These are phyloP conservation scores for Acanthamoeba lenticulata DNA, from an alignment of 208 protist species.

Conservation along the genomic window DNA sequence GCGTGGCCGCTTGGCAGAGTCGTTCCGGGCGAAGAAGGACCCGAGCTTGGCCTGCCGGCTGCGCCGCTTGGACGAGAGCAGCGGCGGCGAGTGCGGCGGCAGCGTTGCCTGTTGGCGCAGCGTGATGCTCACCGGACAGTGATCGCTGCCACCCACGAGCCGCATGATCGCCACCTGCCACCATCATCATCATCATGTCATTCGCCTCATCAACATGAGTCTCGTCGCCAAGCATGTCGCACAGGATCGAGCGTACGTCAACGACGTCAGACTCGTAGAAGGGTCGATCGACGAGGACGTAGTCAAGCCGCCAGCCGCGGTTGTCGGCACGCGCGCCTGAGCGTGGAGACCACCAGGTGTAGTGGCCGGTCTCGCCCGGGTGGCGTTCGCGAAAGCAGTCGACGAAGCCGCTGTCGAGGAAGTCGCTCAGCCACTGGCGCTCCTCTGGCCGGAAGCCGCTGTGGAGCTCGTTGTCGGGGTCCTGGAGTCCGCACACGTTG, in stretches of 20 bases:
- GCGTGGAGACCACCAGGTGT: slow-evolving; percentile 22
- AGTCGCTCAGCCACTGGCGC: not conserved
- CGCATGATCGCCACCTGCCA: not conserved
- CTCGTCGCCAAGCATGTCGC: not conserved
- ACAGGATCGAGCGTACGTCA: not conserved
- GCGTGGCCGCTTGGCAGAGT: not conserved
- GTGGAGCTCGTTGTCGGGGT: not conserved
- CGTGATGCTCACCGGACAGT: not conserved
- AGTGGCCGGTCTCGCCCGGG: not conserved
- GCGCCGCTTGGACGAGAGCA: not conserved
- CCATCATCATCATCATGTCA: not conserved
- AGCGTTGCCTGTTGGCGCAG: not conserved
- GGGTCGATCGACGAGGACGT: not conserved
- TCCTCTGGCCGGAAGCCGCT: not conserved
- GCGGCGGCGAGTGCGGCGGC: not conserved
- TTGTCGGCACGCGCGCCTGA: not conserved
- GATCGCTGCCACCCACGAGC: not conserved
- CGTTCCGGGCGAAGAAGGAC: not conserved
- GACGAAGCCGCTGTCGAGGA: not conserved
- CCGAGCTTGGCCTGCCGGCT: not conserved
- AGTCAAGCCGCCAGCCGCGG: not conserved
- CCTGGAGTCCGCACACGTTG: not conserved
- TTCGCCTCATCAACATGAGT: too few species aligned
- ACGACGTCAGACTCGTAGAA: not conserved
- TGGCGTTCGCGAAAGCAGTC: not conserved